These are phyloP conservation scores for Globisporangium mamillatum DNA, from an alignment of 352 stramenopile species.

Conservation along the genomic window DNA sequence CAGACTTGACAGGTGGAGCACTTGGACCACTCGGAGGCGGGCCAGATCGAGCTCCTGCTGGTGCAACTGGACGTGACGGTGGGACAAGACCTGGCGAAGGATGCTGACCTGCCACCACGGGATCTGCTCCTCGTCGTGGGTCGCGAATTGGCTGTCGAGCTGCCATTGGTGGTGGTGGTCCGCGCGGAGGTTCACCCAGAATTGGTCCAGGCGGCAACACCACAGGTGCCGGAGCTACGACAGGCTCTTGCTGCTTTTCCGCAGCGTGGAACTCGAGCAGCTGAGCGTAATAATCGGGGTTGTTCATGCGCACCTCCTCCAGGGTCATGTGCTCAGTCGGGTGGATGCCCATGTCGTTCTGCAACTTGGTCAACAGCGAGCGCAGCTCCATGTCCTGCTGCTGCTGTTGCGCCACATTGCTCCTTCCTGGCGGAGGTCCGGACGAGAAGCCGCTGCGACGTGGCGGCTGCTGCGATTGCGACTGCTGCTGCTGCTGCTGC, in stretches of 20 bases:
- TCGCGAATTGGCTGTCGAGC: slow-evolving; percentile 11
- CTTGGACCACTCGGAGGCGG: slow-evolving; percentile 1
- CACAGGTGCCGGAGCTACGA: not conserved
- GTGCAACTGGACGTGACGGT: not conserved
- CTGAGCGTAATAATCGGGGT: slow-evolving; percentile 82
- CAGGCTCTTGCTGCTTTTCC: slow-evolving; percentile 10
- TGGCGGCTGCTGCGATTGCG: slow-evolving; percentile 17
- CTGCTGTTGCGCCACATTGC: slow-evolving; percentile 19
- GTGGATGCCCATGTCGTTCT: slow-evolving; percentile 88
- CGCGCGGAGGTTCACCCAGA: slow-evolving; percentile 8
- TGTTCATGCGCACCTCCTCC: slow-evolving; percentile 84
- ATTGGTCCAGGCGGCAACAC: slow-evolving; percentile 11
- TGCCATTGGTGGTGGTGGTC: not conserved
- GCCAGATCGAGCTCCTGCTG: not conserved
- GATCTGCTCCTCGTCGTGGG: slow-evolving; percentile 7
- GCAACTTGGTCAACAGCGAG: slow-evolving; percentile 74
- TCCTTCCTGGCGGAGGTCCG: not conserved
- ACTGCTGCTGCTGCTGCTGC: slow-evolving; percentile 1
- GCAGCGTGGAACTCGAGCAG: slow-evolving; percentile 63
- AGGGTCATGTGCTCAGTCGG: slow-evolving; percentile 83
- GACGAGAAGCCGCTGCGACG: slow-evolving; percentile 6
- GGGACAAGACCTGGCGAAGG: not conserved
- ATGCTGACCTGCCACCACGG: not conserved
- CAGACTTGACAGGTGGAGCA: slow-evolving; percentile 35
- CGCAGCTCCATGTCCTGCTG: slow-evolving; percentile 79